phyloP scores from a whole-genome alignment of 2,329 filamentous ascomycete genomes.

The Diplodia corticola region DNA sequence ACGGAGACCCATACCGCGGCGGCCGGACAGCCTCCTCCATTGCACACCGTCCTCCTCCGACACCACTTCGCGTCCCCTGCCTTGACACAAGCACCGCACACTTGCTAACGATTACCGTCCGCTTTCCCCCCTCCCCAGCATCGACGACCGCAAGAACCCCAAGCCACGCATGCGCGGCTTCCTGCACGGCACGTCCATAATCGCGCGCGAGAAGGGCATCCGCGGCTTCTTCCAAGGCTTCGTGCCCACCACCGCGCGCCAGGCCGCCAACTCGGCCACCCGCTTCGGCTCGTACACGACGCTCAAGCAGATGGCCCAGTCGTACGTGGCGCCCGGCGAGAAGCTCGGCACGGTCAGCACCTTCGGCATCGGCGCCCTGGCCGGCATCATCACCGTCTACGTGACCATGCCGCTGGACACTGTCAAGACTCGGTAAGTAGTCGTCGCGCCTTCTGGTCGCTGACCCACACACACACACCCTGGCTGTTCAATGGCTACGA shows the following conservation, averaged over 20 bases:
- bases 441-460: background rate
- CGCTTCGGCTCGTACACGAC: slow-evolving; percentile 90
- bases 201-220: slow-evolving; percentile 82
- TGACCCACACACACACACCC: too few relatives aligned
- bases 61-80: background rate
- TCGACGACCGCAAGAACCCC: slow-evolving; percentile 87
- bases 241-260: slow-evolving; percentile 88
- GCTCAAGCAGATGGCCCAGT: slow-evolving; percentile 85
- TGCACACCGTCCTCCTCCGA: background rate
- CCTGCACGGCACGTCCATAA: slow-evolving; percentile 83
- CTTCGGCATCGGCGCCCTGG: slow-evolving; percentile 85
- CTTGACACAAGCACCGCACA: background rate
- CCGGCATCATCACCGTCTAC: slow-evolving; percentile 85
- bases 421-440: slow-evolving; percentile 69
- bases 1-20: background rate
- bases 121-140: slow-evolving; percentile 59
- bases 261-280: slow-evolving; percentile 90
- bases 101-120: background rate
- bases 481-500: background rate
- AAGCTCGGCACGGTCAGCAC: slow-evolving; percentile 86
- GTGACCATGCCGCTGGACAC: slow-evolving; percentile 77
- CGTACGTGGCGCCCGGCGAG: slow-evolving; percentile 90
- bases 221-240: slow-evolving; percentile 97
- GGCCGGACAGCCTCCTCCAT: background rate
- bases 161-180: slow-evolving; percentile 90